Percentiles rank a stretch among this genome's conserved stretches.
These are phyloP conservation scores for Cytospora chrysosperma DNA, from an alignment of 2,329 filamentous ascomycete species.

Conservation along the genomic window DNA sequence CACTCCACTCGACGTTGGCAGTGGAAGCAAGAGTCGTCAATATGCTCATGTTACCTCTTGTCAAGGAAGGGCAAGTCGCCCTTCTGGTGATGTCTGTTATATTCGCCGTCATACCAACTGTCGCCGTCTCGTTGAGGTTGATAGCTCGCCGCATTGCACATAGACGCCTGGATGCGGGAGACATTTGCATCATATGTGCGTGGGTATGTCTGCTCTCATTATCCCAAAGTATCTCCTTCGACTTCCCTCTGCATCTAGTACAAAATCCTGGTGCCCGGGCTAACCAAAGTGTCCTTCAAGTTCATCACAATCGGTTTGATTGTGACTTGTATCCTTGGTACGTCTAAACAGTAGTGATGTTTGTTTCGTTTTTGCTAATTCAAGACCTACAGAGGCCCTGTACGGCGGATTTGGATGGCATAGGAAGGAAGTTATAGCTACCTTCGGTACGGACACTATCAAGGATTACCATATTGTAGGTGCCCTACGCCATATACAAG, in stretches of 20 bases:
- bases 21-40: not conserved
- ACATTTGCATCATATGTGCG: slow-evolving; percentile 7
- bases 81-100: slow-evolving; percentile 4
- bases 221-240: too few relatives aligned
- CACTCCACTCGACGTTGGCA: not conserved
- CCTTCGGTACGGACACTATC: not conserved
- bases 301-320: slow-evolving; percentile 5
- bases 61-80: slow-evolving; percentile 11
- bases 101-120: slow-evolving; percentile 13
- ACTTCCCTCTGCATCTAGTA: too few relatives aligned
- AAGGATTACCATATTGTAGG: slow-evolving; percentile 15
- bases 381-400: not conserved
- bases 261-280: not conserved
- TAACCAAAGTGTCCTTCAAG: not conserved
- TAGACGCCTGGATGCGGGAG: slow-evolving; percentile 12
- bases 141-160: slow-evolving; percentile 14
- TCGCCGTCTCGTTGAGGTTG: slow-evolving; percentile 6
- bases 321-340: slow-evolving; percentile 9
- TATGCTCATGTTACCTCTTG: slow-evolving; percentile 3
- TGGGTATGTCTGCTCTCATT: not conserved
- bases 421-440: slow-evolving; percentile 1
- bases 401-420: slow-evolving; percentile 19
- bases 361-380: not conserved
- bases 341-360: not conserved
- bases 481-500: not conserved